Conservation (phyloP, 148 eudicot genomes). For the Drosera capensis region DNA sequence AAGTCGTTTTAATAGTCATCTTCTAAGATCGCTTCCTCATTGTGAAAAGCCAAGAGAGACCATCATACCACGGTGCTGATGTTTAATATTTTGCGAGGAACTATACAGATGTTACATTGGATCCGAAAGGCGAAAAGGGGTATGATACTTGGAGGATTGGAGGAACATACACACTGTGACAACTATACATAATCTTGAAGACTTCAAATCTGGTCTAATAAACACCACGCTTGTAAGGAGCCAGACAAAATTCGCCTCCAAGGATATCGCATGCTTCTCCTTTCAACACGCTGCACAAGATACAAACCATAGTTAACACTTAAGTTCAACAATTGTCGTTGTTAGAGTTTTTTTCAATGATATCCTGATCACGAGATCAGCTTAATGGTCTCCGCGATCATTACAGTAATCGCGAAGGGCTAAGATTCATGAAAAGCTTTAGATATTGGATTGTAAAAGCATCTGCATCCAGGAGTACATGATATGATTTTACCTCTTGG, state of each 20-base stretch:
- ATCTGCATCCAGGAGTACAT: not conserved
- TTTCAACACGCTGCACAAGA: conserved; percentile 34
- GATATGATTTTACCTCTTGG: conserved; percentile 37
- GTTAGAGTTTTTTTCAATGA: not conserved
- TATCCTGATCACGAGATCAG: too few species aligned
- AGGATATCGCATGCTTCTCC: conserved; percentile 67
- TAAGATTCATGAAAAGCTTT: not conserved
- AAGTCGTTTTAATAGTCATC: too few species aligned
- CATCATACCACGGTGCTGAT: too few species aligned
- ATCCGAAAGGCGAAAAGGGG: too few species aligned
- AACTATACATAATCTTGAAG: too few species aligned
- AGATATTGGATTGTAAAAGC: not conserved
- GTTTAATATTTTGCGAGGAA: too few species aligned
- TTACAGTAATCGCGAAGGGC: not conserved
- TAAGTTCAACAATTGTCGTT: not conserved
- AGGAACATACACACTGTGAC: too few species aligned
- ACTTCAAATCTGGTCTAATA: conserved; percentile 11
- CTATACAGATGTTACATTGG: too few species aligned
- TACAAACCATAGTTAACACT: not conserved
- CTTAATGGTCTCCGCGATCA: conserved; percentile 1
- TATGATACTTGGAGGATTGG: too few species aligned
- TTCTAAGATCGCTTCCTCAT: too few species aligned
- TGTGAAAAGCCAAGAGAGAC: too few species aligned
- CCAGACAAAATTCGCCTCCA: conserved; percentile 66
- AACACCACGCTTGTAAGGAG: conserved; percentile 24